These are phyloP conservation scores for Ramichloridium luteum DNA, from an alignment of 2,329 filamentous ascomycete genomes.

Conservation along the genomic window DNA sequence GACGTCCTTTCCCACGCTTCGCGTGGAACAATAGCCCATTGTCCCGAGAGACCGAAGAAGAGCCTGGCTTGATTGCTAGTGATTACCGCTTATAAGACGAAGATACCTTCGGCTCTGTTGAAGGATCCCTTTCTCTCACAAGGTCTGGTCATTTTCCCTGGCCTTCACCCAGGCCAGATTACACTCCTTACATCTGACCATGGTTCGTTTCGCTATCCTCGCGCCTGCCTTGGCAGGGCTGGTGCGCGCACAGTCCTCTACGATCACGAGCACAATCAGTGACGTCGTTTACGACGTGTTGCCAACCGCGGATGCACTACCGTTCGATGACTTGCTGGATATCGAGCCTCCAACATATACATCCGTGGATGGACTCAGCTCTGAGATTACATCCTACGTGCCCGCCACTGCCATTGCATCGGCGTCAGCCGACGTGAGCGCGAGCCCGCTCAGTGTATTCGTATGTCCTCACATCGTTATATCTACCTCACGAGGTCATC, in stretches of 20 bases:
- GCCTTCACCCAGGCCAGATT: too few species aligned
- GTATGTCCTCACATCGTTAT: not conserved
- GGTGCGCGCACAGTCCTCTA: not conserved
- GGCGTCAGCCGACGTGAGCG: not conserved
- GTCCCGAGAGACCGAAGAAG: too few species aligned
- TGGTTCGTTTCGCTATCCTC: slow-evolving; percentile 1
- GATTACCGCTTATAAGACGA: too few species aligned
- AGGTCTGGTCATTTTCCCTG: too few species aligned
- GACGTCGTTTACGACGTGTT: too few species aligned
- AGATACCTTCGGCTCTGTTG: too few species aligned
- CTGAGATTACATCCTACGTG: not conserved
- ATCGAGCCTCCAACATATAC: not conserved
- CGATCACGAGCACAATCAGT: too few species aligned
- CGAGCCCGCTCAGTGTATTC: not conserved
- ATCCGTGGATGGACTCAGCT: not conserved
- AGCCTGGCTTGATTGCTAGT: too few species aligned
- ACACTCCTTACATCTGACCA: too few species aligned
- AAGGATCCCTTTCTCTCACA: too few species aligned
- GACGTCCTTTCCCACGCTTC: too few species aligned
- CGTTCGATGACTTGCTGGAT: not conserved
- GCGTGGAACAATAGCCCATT: too few species aligned
- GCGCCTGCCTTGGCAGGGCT: not conserved
- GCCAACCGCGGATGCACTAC: not conserved
- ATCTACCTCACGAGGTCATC: not conserved
- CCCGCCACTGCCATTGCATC: not conserved